These are phyloP conservation scores for Fraxinus xanthoxyloides DNA, from an alignment of 305 asterid genomes.

Conservation along the genomic window DNA sequence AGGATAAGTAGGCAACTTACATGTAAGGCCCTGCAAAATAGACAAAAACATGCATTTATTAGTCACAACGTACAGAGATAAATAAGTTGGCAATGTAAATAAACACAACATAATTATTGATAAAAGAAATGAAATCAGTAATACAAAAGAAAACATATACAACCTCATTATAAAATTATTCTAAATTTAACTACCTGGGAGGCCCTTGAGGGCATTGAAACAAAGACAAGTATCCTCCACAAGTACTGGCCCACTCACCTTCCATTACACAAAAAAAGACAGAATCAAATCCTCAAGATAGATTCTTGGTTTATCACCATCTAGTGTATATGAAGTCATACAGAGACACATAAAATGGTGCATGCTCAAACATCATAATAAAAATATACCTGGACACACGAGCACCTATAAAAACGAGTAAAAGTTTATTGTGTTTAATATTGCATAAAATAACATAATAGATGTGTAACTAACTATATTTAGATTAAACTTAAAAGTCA, in stretches of 20 bases:
- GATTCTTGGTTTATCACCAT: not conserved
- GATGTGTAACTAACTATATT: not conserved
- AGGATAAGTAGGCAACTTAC: conserved; percentile 55
- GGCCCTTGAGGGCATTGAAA: conserved; percentile 89
- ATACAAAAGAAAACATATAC: not conserved
- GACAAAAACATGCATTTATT: conserved; percentile 5
- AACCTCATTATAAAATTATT: not conserved
- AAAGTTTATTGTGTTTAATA: not conserved
- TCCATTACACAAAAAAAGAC: conserved; percentile 21
- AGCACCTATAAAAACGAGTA: not conserved
- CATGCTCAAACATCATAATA: not conserved
- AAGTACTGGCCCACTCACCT: conserved; percentile 96
- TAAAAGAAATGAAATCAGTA: not conserved
- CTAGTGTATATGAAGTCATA: not conserved
- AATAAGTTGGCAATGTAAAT: not conserved
- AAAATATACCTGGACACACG: not conserved
- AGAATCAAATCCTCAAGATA: conserved; percentile 1
- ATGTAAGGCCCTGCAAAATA: conserved; percentile 88
- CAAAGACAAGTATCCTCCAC: conserved; percentile 99
- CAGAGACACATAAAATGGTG: not conserved
- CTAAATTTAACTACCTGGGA: conserved; percentile 61
- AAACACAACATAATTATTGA: not conserved
- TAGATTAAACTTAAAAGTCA: not conserved
- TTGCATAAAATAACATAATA: not conserved
- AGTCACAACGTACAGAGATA: conserved; percentile 8